Base-by-base conservation (phyloP, 768 basidiomycete genomes). In the Hygrophorus pudorinus region DNA sequence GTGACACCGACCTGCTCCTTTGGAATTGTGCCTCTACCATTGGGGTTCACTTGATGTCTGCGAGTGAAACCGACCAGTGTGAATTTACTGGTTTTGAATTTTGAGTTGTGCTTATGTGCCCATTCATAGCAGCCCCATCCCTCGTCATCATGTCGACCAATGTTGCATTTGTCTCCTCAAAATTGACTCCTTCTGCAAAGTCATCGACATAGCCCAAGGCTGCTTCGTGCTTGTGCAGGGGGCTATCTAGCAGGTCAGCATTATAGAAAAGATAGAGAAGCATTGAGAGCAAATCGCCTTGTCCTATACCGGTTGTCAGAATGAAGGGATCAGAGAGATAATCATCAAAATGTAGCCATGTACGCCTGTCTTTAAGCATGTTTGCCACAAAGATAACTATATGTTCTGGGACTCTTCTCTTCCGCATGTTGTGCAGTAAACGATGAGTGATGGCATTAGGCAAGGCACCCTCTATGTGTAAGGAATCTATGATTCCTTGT, bases 381-480 rank as follows among this genome's bases (percentile, higher is more conserved):
- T 48, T 41, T 11, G 24, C 17, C 0, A 56, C 36, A 56, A 56
- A 0, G 48, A 29, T 0, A 61, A 46, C 29, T 58, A 59, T n/a
- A 35, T n/a, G 37, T 2, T 40, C 21, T 2, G 68, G 61, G 0
- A 67, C 53, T 0, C 61, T 18, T 0, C 49, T 17, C 42, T 51
- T 54, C 7, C 49, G 38, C 45, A 70, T 50, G 42, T 65, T 61
- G 43, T 65, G 60, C 1, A 63, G 32, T 0, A 72, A 58, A 0
- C 47, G 20, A 1, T 61, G 56, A 0, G 49, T 58, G 11, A 61
- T 61, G 0, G 60, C 59, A 46, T 64, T 71, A 0, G 65, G 71
- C 47, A 70, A 73, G 1, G 70, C 66, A 0, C 62, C 69, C 51
- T 69, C 54, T 0, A 73, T n/a, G n/a, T n/a, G n/a, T n/a, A n/a